Conservation (phyloP, 1,284 basidiomycete species). For the Marasmius fiardii region DNA sequence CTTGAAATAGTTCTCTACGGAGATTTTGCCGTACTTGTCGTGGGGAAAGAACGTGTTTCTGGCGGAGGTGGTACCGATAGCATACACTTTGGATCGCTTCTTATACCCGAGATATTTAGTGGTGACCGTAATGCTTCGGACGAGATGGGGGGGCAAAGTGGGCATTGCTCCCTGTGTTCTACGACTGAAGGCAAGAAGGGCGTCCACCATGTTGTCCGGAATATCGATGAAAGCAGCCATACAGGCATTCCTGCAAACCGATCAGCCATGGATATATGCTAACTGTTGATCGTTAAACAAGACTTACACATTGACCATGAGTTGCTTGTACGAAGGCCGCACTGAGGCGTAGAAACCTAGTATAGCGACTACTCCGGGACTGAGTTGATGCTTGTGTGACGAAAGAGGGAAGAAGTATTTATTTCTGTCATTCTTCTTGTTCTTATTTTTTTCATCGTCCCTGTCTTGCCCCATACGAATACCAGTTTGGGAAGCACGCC, state of each 20-base stretch:
- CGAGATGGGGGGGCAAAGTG: slow-evolving; percentile 36
- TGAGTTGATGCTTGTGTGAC: slow-evolving; percentile 30
- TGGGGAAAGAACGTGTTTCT: slow-evolving; percentile 47
- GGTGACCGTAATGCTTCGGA: slow-evolving; percentile 52
- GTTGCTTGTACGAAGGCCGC: slow-evolving; percentile 57
- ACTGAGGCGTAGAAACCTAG: slow-evolving; percentile 69
- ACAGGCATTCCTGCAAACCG: slow-evolving; percentile 48
- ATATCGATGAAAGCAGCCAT: slow-evolving; percentile 65
- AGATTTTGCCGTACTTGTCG: slow-evolving; percentile 45
- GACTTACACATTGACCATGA: slow-evolving; percentile 66
- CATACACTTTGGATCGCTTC: slow-evolving; percentile 44
- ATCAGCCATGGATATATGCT: background rate
- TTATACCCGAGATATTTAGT: slow-evolving; percentile 55
- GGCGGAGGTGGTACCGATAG: slow-evolving; percentile 44
- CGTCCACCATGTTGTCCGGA: slow-evolving; percentile 57
- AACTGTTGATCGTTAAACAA: background rate
- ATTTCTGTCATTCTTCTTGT: slow-evolving; percentile 29
- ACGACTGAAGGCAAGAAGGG: slow-evolving; percentile 43
- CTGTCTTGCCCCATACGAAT: slow-evolving; percentile 43
- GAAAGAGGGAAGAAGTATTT: slow-evolving; percentile 55
- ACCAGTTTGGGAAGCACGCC: slow-evolving; percentile 50
- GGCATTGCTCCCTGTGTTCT: slow-evolving; percentile 46
- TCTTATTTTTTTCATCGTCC: too few species aligned
- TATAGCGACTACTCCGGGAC: slow-evolving; percentile 51
- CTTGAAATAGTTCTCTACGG: slow-evolving; percentile 60